Evolutionary conservation across 129 eudicot species (phyloP), one percentile per base, ranked within the genome.

Genomic region (Flaveria robusta): DNA sequence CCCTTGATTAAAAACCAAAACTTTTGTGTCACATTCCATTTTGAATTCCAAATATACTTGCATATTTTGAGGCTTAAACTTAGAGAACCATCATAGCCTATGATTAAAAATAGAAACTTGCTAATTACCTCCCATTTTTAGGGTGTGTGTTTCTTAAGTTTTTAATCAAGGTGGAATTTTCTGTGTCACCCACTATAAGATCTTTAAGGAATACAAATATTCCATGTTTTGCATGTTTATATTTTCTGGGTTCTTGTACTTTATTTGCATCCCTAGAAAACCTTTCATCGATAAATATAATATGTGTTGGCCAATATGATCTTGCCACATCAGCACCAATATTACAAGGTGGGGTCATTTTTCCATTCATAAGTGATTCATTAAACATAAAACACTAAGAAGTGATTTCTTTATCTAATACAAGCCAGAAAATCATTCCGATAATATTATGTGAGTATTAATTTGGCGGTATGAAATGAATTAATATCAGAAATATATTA

Each of bases 281-380:
- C 18, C 9, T 12, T 66, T 45, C 66, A 4, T 76, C 50, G 13
- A 52, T 9, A 12, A 45, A 22, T 37, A 37, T 20, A 51, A 24
- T 14, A 37, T 52, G 26, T 66, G 56, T 22, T 82, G 70, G 55
- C 72, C 75, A 77, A 69, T 62, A 73, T 24, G 5, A 7, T 69
- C 12, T 31, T 74, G 86, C 83, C 83, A 70, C 43, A 72, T 85
- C 81, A 82, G 15, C 81, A 52, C 11, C 68, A 70, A 78, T 74
- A 41, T 74, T 69, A 78, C 68, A 7, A 58, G 7, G 64, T 10
- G 64, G 34, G 64, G 49, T 22, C 72, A 68, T 62, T 73, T 60
- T 10, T 43, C 13, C 49, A 43, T 43, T 43, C 49, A 43, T 43
- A 6, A 43, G 49, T 43, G 49, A 43, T 43, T 43, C 3, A 42